Evolutionary conservation across 306 rosid species (phyloP).

Genomic region (Dryas alaskensis): DNA sequence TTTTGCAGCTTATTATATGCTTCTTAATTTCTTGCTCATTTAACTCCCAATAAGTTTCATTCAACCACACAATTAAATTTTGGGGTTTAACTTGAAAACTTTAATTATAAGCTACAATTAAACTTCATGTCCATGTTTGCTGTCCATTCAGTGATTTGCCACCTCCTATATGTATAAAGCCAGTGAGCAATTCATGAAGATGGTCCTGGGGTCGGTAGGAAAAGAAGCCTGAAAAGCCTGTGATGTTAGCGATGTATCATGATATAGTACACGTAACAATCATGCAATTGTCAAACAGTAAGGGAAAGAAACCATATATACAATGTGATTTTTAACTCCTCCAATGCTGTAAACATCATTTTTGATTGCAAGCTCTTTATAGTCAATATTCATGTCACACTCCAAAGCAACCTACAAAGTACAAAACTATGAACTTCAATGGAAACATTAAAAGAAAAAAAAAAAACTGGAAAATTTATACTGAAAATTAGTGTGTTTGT

Average conservation of each 20-base stretch:
- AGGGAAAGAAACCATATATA: background rate
- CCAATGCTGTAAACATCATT: constrained; percentile 24
- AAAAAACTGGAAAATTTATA: background rate
- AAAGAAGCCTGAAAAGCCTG: constrained; percentile 32
- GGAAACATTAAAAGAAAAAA: background rate
- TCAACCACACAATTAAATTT: background rate
- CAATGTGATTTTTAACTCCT: constrained; percentile 27
- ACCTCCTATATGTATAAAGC: constrained; percentile 28
- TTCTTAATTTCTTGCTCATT: background rate
- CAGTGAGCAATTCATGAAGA: constrained; percentile 37
- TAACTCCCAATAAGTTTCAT: background rate
- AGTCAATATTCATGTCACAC: constrained; percentile 40
- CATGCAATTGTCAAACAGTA: background rate
- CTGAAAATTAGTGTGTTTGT: no score
- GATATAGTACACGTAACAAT: background rate
- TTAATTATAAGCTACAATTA: background rate
- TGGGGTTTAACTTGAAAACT: background rate
- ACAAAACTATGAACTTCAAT: background rate
- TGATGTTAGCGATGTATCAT: background rate
- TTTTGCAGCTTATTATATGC: background rate
- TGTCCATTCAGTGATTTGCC: background rate
- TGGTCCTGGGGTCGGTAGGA: constrained; percentile 16
- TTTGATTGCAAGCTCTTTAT: constrained; percentile 21
- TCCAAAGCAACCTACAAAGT: constrained; percentile 43
- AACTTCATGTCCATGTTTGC: background rate